phyloP scores from a whole-genome alignment of 2,329 filamentous ascomycete species.

The Phyllosticta citriasiana region DNA sequence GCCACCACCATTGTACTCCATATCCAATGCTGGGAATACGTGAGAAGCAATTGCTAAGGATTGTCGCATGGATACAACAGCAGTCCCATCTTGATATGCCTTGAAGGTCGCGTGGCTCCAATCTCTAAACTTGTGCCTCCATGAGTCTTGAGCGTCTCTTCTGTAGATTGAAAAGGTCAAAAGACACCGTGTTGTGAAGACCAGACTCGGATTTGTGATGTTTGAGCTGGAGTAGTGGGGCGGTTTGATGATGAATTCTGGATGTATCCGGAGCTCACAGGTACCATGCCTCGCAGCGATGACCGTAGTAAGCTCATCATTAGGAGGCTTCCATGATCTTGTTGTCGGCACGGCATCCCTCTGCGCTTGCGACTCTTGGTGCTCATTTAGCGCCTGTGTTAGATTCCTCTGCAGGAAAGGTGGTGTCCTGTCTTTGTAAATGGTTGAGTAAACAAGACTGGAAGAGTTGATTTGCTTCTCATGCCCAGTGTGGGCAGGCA shows the following conservation, averaged over 20 bases:
- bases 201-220: too few species aligned
- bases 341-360: too few species aligned
- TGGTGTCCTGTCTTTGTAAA: slow-evolving; percentile 16
- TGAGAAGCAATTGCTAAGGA: slow-evolving; percentile 9
- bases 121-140: slow-evolving; percentile 20
- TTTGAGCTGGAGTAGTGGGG: background rate
- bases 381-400: slow-evolving; percentile 14
- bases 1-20: background rate
- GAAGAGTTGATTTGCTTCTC: slow-evolving; percentile 16
- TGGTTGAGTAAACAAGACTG: slow-evolving; percentile 18
- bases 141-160: slow-evolving; percentile 8
- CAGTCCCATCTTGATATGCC: background rate
- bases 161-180: slow-evolving; percentile 11
- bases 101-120: slow-evolving; percentile 7
- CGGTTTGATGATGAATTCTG: background rate
- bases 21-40: background rate
- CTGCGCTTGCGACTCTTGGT: slow-evolving; percentile 8
- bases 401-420: slow-evolving; percentile 21
- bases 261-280: background rate
- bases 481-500: background rate
- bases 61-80: background rate
- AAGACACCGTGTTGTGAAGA: background rate
- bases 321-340: slow-evolving; percentile 1
- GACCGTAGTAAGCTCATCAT: background rate
- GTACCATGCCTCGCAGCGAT: background rate